These are phyloP conservation scores for Stenogyne calaminthoides DNA, from an alignment of 305 asterid genomes.

Conservation along the genomic window DNA sequence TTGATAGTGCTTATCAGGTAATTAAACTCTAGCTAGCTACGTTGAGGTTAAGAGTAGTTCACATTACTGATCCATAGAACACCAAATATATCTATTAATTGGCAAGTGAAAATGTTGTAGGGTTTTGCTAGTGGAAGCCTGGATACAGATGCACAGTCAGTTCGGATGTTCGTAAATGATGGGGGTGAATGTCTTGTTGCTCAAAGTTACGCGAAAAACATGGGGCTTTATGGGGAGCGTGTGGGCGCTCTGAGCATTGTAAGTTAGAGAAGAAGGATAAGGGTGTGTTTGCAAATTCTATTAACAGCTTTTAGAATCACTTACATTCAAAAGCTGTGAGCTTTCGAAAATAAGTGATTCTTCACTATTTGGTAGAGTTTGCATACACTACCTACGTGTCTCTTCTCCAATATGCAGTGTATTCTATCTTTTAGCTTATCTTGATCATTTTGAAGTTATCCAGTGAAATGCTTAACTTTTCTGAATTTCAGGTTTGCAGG, in stretches of 20 bases:
- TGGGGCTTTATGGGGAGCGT: conserved; percentile 99
- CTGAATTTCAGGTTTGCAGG: conserved; percentile 67
- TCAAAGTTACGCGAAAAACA: conserved; percentile 95
- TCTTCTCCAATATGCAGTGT: neutral
- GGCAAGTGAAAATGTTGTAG: conserved; percentile 37
- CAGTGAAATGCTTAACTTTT: conserved; percentile 9
- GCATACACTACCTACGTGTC: neutral
- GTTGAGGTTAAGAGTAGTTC: conserved; percentile 3
- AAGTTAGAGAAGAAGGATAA: conserved; percentile 39
- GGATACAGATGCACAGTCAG: conserved; percentile 86
- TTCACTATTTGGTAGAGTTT: too few relatives aligned
- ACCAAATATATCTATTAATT: conserved; percentile 18
- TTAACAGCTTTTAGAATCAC: too few relatives aligned
- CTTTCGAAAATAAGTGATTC: too few relatives aligned
- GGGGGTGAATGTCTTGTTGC: conserved; percentile 91
- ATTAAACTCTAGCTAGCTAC: conserved; percentile 13
- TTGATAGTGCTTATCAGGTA: conserved; percentile 99
- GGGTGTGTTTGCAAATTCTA: too few relatives aligned
- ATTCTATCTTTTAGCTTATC: neutral
- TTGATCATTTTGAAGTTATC: conserved; percentile 7
- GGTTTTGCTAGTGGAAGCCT: conserved; percentile 98
- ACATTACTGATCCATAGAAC: conserved; percentile 1
- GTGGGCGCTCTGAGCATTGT: conserved; percentile 97
- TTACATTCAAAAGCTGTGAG: too few relatives aligned
- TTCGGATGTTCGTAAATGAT: conserved; percentile 81